Percentiles rank a stretch among this genome's conserved stretches.
phyloP scores from a whole-genome alignment of 2,329 filamentous ascomycete genomes.

The Colletotrichum cuscutae region DNA sequence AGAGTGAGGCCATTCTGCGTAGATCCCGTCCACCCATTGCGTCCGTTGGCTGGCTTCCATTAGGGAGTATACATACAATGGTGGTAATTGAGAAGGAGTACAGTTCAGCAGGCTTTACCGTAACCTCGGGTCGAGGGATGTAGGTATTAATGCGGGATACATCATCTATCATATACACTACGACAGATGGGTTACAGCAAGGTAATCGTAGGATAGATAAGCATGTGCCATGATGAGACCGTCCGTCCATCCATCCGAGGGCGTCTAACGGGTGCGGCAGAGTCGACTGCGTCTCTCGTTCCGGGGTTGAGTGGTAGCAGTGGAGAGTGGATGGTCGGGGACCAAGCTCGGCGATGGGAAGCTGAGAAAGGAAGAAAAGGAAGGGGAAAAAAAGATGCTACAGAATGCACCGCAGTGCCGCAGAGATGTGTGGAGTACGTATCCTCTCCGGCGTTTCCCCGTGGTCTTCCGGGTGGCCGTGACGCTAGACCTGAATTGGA shows the following conservation, averaged over 20 bases:
- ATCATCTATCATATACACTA: not conserved
- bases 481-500: conserved; percentile 14
- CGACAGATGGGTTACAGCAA: not conserved
- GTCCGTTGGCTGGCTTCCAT: not conserved
- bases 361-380: not conserved
- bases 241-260: not conserved
- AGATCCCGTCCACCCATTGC: not conserved
- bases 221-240: conserved; percentile 4
- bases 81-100: too few species aligned
- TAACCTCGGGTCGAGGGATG: conserved; percentile 8
- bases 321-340: not conserved
- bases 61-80: not conserved
- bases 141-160: not conserved
- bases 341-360: not conserved
- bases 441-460: conserved; percentile 30
- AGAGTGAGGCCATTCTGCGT: not conserved
- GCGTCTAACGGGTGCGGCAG: not conserved
- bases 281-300: not conserved
- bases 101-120: not conserved
- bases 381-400: not conserved
- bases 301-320: too few species aligned
- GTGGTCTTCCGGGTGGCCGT: conserved; percentile 23
- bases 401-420: not conserved
- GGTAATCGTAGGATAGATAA: not conserved
- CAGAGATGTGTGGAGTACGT: conserved; percentile 12